Base-by-base conservation (phyloP, 1,284 basidiomycete species). In the Ganoderma meredithae region DNA sequence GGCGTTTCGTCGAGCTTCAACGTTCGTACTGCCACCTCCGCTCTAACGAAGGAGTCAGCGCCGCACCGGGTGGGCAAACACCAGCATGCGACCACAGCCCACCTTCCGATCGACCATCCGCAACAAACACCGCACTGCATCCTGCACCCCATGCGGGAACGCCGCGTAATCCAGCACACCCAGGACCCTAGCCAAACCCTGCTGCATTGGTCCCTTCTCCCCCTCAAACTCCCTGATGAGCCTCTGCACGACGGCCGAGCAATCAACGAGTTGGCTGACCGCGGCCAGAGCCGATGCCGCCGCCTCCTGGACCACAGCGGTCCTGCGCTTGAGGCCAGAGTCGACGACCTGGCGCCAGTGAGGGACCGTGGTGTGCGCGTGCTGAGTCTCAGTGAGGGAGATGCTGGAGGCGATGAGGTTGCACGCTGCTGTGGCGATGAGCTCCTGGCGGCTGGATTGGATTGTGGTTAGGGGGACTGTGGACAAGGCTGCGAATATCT, bases 151-250 rank as follows among this genome's bases (percentile, higher is more conserved):
- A 75, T 85, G 83, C 22, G 83, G 81, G 77, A 89, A 83, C 6
- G 80, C 77, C 53, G 81, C 78, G 77, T 95, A 98, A 75, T 90
- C 85, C 43, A 95, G 79, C 41, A 84, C 82, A 7, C 96, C 94
- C 13, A 99, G 81, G n/a, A 92, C 81, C 60, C 89, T 85, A 6
- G 93, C 90, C 53, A 95, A 83, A 74, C 91, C 91, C 79, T 96
- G 95, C 74, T 95, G 91, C 73, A 91, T 82, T 1, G 83, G 77
- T 33, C 90, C 80, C 17, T 83, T 80, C 44, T 88, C 85, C 36
- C 80, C 80, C 67, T 80, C 83, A 72, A 95, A 88, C 66, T 95
- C 92, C 66, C 79, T 79, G 66, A 95, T 89, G 76, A 94, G 83
- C 76, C 91, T 93, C 74, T 84, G 80, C 22, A 95, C 83, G 65